Base-by-base conservation (phyloP, 164 flowering plant genomes). In the Annona cherimola region DNA sequence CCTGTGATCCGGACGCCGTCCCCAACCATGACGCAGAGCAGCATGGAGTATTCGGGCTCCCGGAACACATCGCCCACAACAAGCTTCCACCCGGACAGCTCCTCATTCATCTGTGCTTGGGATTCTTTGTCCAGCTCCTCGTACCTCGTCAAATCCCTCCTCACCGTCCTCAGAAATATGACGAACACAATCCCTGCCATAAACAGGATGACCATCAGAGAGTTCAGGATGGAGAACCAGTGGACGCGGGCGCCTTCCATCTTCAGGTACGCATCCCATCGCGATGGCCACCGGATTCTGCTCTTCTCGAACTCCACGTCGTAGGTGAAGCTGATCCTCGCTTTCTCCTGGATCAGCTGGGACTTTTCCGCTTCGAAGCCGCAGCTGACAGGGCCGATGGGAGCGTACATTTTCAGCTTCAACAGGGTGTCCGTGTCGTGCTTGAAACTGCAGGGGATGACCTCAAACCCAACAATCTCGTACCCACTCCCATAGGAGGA, bases 1-100 rank as follows among this genome's bases (percentile, higher is more conserved):
- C 84, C 84, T 18, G 77, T 54, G 40, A 82, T 82, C 68, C 79
- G 84, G 7, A 82, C 76, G 2, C 84, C 84, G 69, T 82, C 79
- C 7, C 84, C 82, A 71, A 82, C 72, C 84, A 82, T 82, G 55
- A 79, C 78, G 50, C 82, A 79, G 6, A 82, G 79, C 40, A 82
- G 81, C 69, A 75, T 77, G 3, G 82, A 60, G 54, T 45, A 73
- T 9, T 71, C 67, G 5, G 82, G 83, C 45, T 83, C 90, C 74
- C 90, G 79, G 60, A 87, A 87, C 20, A 86, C 91, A 79, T 88
- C 88, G 45, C 91, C 91, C 40, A 86, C 91, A 50, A 87, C 89
- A 68, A 87, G 87, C 81, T 87, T 87, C 90, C 90, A 87, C 3
- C 90, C 90, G 3, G 90, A 88, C 1, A 86, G 87, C 82, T 88